A percentile compares a stretch with the other conserved stretches of the same genome.
Conservation (phyloP, 1,139 yeast species). For the Nakaseomyces nivariensis region DNA sequence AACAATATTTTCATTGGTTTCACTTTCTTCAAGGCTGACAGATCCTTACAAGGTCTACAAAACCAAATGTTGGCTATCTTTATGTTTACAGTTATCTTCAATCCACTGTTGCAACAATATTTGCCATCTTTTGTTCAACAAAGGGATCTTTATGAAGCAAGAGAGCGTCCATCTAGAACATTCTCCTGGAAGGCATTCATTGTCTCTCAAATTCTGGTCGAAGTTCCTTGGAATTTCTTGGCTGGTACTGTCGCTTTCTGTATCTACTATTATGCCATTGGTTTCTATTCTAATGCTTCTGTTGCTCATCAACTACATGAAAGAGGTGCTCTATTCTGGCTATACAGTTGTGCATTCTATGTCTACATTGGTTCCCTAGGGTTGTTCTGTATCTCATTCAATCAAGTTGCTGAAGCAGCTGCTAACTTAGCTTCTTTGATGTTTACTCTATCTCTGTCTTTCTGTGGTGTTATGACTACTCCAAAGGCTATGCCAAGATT, state of each 20-base stretch:
- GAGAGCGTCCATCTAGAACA: conserved; percentile 67
- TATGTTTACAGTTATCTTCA: conserved; percentile 49
- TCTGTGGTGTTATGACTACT: conserved; percentile 72
- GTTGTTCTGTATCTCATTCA: conserved; percentile 41
- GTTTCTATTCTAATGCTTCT: conserved; percentile 46
- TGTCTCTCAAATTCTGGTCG: conserved; percentile 50
- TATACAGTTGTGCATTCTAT: conserved; percentile 43
- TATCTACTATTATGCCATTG: conserved; percentile 75
- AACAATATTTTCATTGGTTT: conserved; percentile 64
- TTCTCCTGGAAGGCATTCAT: conserved; percentile 53
- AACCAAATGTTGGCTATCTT: conserved; percentile 59
- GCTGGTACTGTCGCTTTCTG: conserved; percentile 57
- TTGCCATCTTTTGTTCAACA: conserved; percentile 59
- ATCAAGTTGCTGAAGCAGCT: conserved; percentile 58
- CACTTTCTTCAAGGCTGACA: conserved; percentile 57
- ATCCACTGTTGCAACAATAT: conserved; percentile 57
- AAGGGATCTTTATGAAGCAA: conserved; percentile 68
- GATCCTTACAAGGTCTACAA: conserved; percentile 48
- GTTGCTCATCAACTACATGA: conserved; percentile 40
- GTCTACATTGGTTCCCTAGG: conserved; percentile 54
- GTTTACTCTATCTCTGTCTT: conserved; percentile 56
- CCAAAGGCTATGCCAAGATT: conserved; percentile 43
- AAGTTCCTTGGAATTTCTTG: conserved; percentile 60
- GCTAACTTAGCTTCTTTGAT: conserved; percentile 54
- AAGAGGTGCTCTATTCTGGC: conserved; percentile 59